phyloP scores from a whole-genome alignment of 257 asterid genomes.

The Jasminum sambac region DNA sequence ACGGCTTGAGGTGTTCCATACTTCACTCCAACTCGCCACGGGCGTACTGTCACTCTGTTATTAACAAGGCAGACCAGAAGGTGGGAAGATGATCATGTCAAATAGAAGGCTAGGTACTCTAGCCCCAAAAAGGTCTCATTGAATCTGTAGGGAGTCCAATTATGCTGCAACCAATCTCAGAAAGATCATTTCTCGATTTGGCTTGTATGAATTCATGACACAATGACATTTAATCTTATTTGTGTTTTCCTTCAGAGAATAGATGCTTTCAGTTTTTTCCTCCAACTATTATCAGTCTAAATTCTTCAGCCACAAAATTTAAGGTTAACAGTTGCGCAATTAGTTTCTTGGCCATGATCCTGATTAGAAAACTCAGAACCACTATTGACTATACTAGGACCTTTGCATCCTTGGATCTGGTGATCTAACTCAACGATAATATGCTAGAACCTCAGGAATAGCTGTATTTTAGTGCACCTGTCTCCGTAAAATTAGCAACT shows the following conservation, averaged over 20 bases:
- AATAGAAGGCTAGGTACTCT: conserved; percentile 2
- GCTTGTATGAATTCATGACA: not conserved
- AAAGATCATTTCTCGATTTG: not conserved
- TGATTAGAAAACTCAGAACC: conserved; percentile 4
- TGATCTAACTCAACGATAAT: not conserved
- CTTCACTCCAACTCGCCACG: not conserved
- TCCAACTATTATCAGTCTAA: conserved; percentile 6
- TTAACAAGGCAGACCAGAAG: conserved; percentile 4
- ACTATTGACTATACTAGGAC: conserved; percentile 8
- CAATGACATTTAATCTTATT: not conserved
- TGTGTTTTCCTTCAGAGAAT: not conserved
- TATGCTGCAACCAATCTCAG: conserved; percentile 1
- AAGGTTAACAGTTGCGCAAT: not conserved
- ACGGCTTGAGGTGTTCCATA: no score
- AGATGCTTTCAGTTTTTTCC: not conserved
- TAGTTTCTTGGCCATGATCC: not conserved
- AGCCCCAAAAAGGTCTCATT: not conserved
- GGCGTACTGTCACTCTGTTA: not conserved
- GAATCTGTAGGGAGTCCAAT: conserved; percentile 5
- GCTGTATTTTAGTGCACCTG: not conserved
- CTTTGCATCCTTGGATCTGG: not conserved
- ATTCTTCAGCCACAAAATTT: not conserved
- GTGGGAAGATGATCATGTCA: not conserved
- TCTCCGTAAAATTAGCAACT: not conserved
- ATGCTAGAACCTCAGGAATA: conserved; percentile 7